A percentile compares a stretch with the other conserved stretches of the same genome.
Evolutionary conservation across 2,329 filamentous ascomycete genomes (phyloP).

Genomic region (Alternaria alternata): DNA sequence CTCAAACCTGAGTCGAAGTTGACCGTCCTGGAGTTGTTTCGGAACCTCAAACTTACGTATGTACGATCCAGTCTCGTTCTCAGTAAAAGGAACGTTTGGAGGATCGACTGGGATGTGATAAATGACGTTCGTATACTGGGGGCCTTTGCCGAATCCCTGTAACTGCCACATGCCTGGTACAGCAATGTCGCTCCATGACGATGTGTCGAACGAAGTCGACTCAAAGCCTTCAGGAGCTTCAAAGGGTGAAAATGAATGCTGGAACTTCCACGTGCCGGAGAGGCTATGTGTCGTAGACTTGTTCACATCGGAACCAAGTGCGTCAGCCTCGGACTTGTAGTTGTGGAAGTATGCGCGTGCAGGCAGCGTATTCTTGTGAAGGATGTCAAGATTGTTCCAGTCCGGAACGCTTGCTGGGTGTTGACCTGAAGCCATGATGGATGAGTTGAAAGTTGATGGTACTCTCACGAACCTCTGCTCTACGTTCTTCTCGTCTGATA

Average conservation of each 20-base stretch:
- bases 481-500: constrained; percentile 9
- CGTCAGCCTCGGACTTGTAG: constrained; percentile 60
- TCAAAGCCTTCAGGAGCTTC: constrained; percentile 50
- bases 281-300: constrained; percentile 47
- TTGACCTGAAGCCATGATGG: constrained; percentile 31
- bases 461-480: background rate
- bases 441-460: constrained; percentile 8
- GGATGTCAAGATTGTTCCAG: constrained; percentile 68
- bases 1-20: constrained; percentile 72
- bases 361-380: constrained; percentile 67
- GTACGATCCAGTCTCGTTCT: constrained; percentile 73
- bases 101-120: constrained; percentile 73
- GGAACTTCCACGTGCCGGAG: constrained; percentile 52
- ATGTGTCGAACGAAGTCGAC: constrained; percentile 43
- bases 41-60: constrained; percentile 64
- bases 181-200: constrained; percentile 61
- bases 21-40: constrained; percentile 57
- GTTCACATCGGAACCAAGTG: constrained; percentile 52
- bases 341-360: constrained; percentile 66
- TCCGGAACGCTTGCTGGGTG: constrained; percentile 56
- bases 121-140: constrained; percentile 74
- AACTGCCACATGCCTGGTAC: constrained; percentile 76
- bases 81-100: constrained; percentile 65
- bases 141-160: constrained; percentile 69
- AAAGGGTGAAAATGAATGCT: constrained; percentile 47